Evolutionary conservation across 208 protist genomes (phyloP).

Genomic region (Crithidia bombi): DNA sequence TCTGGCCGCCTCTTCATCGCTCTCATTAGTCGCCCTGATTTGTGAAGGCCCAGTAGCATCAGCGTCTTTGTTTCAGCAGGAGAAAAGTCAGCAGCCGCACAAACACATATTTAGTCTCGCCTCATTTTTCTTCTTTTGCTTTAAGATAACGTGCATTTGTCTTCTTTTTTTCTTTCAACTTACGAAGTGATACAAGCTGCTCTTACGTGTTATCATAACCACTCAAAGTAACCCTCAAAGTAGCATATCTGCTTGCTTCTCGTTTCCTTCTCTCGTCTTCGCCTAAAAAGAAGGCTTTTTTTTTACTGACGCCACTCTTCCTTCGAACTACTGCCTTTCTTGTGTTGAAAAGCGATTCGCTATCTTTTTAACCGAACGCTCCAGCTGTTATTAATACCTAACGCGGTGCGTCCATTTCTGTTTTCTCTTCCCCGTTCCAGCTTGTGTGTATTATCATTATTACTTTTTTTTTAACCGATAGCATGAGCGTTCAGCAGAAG

Average conservation of each 20-base stretch:
- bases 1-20: background rate
- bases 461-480: too few species aligned
- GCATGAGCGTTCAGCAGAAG: too few species aligned
- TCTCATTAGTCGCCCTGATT: background rate
- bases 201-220: background rate
- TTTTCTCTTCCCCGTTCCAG: too few species aligned
- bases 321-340: background rate
- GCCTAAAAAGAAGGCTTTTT: slow-evolving; percentile 16
- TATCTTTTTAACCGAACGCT: background rate
- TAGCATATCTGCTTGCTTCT: slow-evolving; percentile 16
- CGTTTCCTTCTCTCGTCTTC: slow-evolving; percentile 27
- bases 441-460: too few species aligned
- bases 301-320: background rate
- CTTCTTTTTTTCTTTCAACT: background rate
- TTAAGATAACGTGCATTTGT: background rate
- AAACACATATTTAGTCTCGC: background rate
- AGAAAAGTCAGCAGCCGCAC: background rate
- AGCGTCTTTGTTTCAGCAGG: background rate
- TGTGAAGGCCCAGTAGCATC: background rate
- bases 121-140: background rate
- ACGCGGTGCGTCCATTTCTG: background rate
- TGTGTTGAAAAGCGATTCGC: background rate
- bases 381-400: too few species aligned
- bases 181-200: slow-evolving; percentile 7
- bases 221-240: background rate